Base-by-base conservation (phyloP, 1,139 yeast species). In the Ashbya aceris region DNA sequence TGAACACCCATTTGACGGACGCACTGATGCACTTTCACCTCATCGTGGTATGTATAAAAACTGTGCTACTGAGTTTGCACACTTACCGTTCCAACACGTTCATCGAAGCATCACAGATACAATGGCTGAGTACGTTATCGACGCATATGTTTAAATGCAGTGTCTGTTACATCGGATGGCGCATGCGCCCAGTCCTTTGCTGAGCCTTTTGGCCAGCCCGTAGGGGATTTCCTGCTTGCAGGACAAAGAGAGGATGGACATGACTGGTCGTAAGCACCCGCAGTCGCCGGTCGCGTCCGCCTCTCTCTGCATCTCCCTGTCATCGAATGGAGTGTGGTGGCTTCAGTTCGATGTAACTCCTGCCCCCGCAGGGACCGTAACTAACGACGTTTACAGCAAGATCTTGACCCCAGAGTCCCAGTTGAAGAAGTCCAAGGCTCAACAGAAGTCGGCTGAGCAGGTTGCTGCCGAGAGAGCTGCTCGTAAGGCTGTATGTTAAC, bases 361-460 rank as follows among this genome's bases (percentile, higher is more conserved):
- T 29, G 8, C 40, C 27, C 40, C 27, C 14, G 17, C 39, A 27
- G 45, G 35, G 27, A 33, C 13, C 31, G 17, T 55, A 52, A 53
- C 54, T 17, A 36, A 11, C 33, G 8, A 36, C 32, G 41, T 49
- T 45, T 40, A 49, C 49, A 60, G 64, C 54, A 56, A 67, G 61
- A 55, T 68, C 56, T 60, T 67, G 52, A 67, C 66, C 71, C 98
- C 98, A 74, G 98, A 91, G 83, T 76, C 96, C 66, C 85, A 84
- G 68, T 76, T 85, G 73, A 91, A 91, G 84, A 85, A 87, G 83
- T 75, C 85, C 68, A 83, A 85, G 81, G 83, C 89, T 73, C 77
- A 80, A 68, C 83, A 83, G 69, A 84, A 87, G 81, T 75, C 79
- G 62, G 79, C 82, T 60, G 91, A 80, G 66, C 79, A 83, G 73